These are phyloP conservation scores for Fusarium chuoi DNA, from an alignment of 2,329 filamentous ascomycete genomes.

Conservation along the genomic window DNA sequence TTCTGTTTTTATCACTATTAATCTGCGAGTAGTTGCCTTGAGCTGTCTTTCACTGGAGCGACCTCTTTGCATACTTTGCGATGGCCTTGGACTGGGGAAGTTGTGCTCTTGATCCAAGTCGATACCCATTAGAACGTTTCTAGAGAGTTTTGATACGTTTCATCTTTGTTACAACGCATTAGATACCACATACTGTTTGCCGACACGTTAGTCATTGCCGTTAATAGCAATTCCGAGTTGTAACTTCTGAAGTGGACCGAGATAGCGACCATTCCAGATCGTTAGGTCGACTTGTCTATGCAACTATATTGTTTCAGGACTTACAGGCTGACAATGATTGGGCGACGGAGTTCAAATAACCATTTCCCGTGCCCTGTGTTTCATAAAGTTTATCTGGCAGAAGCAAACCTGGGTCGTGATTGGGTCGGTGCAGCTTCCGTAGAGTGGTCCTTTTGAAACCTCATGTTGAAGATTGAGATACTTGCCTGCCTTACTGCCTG, in stretches of 20 bases:
- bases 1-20: slow-evolving; percentile 1
- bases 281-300: not conserved
- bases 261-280: not conserved
- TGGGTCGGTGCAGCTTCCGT: not conserved
- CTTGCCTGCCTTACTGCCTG: not conserved
- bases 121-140: slow-evolving; percentile 42
- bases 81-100: slow-evolving; percentile 7
- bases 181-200: slow-evolving; percentile 28
- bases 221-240: slow-evolving; percentile 10
- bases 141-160: slow-evolving; percentile 28
- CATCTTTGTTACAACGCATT: slow-evolving; percentile 10
- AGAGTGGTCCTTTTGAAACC: not conserved
- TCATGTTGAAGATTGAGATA: not conserved
- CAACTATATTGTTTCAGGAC: not conserved
- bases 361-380: not conserved
- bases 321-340: not conserved
- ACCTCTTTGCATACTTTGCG: slow-evolving; percentile 24
- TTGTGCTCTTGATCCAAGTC: slow-evolving; percentile 21
- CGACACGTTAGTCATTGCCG: not conserved
- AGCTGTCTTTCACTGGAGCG: slow-evolving; percentile 8
- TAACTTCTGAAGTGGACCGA: not conserved
- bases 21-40: not conserved
- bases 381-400: not conserved
- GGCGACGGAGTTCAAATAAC: not conserved
- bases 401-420: not conserved